A percentile compares a stretch with the other conserved stretches of the same genome.
phyloP scores from a whole-genome alignment of 192 early-diverging fungal genomes.

The Backusella psychrophila region DNA sequence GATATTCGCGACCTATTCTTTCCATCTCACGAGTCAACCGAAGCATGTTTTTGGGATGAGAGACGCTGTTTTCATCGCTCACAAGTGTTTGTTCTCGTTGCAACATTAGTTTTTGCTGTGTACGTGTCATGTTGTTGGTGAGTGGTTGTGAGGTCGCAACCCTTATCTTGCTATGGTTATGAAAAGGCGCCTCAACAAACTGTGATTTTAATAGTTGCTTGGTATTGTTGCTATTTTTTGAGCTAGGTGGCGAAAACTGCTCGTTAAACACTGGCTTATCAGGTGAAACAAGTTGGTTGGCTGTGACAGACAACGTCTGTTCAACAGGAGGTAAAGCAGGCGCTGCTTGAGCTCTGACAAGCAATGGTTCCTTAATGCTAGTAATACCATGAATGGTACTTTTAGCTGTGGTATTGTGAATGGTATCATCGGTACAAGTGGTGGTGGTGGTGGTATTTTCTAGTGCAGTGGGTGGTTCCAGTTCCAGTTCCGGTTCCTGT shows the following conservation, averaged over 20 bases:
- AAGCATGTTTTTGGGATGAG: slow-evolving; percentile 40
- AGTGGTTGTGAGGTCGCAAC: background rate
- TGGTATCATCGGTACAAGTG: background rate
- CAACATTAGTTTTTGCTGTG: slow-evolving; percentile 44
- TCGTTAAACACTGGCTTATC: background rate
- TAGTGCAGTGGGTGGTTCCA: background rate
- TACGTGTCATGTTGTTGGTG: slow-evolving; percentile 32
- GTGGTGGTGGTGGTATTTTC: background rate
- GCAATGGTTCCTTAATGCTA: background rate
- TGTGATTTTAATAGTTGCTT: slow-evolving; percentile 5
- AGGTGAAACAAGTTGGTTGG: background rate
- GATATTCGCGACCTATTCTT: slow-evolving; percentile 41
- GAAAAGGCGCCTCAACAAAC: background rate
- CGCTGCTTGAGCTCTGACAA: background rate
- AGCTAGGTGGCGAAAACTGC: background rate
- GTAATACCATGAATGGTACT: background rate
- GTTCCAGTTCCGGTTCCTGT: background rate
- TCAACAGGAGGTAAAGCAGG: background rate
- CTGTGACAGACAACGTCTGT: background rate
- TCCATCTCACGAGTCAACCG: slow-evolving; percentile 39
- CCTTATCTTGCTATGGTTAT: background rate
- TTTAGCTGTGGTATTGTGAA: background rate
- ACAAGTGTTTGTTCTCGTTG: slow-evolving; percentile 39
- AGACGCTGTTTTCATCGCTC: slow-evolving; percentile 40
- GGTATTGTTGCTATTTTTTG: background rate